These are phyloP conservation scores for Heritiera fomes DNA, from an alignment of 345 rosid genomes.

Conservation along the genomic window DNA sequence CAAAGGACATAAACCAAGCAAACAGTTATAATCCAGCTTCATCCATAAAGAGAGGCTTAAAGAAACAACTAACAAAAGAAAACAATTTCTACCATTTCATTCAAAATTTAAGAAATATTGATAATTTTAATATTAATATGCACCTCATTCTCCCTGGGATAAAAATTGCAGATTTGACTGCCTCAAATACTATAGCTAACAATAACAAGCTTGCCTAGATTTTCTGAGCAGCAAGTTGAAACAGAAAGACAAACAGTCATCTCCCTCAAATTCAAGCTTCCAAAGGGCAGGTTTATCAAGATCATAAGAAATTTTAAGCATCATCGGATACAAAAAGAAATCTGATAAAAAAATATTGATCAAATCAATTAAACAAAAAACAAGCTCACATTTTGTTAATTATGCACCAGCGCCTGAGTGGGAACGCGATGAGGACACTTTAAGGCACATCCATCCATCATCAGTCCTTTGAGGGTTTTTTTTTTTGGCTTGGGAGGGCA, in stretches of 20 bases:
- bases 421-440: conserved; percentile 68
- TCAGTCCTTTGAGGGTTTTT: conserved; percentile 77
- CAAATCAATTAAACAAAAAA: conserved; percentile 56
- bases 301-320: not conserved
- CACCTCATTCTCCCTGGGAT: not conserved
- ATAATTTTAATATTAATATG: not conserved
- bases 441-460: conserved; percentile 71
- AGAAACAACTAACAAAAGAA: conserved; percentile 35
- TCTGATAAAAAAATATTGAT: too few species aligned
- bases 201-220: not conserved
- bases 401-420: conserved; percentile 83
- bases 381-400: conserved; percentile 88
- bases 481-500: not conserved
- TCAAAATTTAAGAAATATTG: not conserved
- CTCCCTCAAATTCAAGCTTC: not conserved
- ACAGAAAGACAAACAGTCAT: not conserved
- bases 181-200: not conserved
- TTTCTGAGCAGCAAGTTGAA: not conserved
- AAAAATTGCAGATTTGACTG: not conserved
- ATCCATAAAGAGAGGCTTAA: not conserved
- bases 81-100: conserved; percentile 53
- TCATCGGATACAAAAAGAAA: not conserved
- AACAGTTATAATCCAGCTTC: conserved; percentile 31
- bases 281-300: too few species aligned
- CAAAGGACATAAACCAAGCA: conserved; percentile 21